phyloP scores from a whole-genome alignment of 768 basidiomycete genomes.

The Pleurotus platypus region DNA sequence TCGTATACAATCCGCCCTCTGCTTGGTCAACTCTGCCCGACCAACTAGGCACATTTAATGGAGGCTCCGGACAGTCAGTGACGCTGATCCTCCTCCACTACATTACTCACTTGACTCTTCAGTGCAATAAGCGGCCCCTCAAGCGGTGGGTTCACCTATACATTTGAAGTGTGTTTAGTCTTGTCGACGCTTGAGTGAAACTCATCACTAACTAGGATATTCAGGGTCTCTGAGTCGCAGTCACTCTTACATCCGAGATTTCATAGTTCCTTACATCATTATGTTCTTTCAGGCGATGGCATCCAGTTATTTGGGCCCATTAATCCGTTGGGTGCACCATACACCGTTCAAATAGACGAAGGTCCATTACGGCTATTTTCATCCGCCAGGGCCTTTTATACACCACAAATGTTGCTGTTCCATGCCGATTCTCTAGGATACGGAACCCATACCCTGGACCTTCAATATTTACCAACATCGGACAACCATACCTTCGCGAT shows the following conservation, averaged over 20 bases:
- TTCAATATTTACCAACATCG: slow-evolving; percentile 22
- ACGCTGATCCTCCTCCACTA: not conserved
- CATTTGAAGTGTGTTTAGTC: slow-evolving; percentile 31
- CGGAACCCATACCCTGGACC: slow-evolving; percentile 17
- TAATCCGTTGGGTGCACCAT: slow-evolving; percentile 28
- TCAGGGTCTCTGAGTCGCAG: not conserved
- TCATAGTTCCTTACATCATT: not conserved
- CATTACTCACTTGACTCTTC: not conserved
- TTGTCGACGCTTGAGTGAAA: not conserved
- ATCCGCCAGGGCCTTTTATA: slow-evolving; percentile 20
- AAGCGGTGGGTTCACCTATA: slow-evolving; percentile 28
- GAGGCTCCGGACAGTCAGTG: slow-evolving; percentile 40
- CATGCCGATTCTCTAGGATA: slow-evolving; percentile 18
- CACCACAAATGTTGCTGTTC: slow-evolving; percentile 24
- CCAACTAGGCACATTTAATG: slow-evolving; percentile 32
- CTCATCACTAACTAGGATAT: slow-evolving; percentile 13
- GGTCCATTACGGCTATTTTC: slow-evolving; percentile 16
- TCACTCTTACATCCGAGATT: not conserved
- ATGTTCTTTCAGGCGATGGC: slow-evolving; percentile 29
- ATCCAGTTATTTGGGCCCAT: slow-evolving; percentile 43
- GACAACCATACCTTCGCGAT: slow-evolving; percentile 19
- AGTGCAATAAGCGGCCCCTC: slow-evolving; percentile 28
- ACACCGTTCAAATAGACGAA: slow-evolving; percentile 31
- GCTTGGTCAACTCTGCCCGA: slow-evolving; percentile 30
- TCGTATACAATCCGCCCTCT: slow-evolving; percentile 28